A percentile compares a stretch with the other conserved stretches of the same genome.
These are phyloP conservation scores for Amanita exitialis DNA, from an alignment of 768 basidiomycete genomes.

Conservation along the genomic window DNA sequence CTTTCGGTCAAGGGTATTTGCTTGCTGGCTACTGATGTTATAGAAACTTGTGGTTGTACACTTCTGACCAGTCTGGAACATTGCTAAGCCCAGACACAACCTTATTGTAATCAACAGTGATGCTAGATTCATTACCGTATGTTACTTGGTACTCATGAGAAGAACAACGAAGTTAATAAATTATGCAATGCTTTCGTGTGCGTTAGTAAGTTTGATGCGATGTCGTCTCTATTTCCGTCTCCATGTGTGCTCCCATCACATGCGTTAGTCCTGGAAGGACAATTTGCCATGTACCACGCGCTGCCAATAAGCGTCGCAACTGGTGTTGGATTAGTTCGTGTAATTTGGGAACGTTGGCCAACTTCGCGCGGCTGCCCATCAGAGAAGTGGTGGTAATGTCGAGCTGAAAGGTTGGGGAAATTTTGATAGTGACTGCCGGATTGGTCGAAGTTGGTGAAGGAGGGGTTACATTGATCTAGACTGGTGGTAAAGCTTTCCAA, in stretches of 20 bases:
- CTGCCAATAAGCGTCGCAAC: slow-evolving; percentile 54
- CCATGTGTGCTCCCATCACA: slow-evolving; percentile 21
- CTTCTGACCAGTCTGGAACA: not conserved
- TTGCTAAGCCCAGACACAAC: too few species aligned
- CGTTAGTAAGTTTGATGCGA: slow-evolving; percentile 45
- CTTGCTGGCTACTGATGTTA: slow-evolving; percentile 63
- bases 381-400: slow-evolving; percentile 83
- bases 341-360: slow-evolving; percentile 94
- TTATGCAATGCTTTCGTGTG: slow-evolving; percentile 49
- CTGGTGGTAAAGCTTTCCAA: slow-evolving; percentile 5
- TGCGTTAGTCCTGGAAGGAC: slow-evolving; percentile 53
- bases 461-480: slow-evolving; percentile 52
- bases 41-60: too few species aligned
- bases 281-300: slow-evolving; percentile 56
- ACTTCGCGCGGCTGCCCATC: slow-evolving; percentile 93
- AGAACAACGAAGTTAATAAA: slow-evolving; percentile 22
- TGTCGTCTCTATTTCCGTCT: slow-evolving; percentile 21
- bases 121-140: not conserved
- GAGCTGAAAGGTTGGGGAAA: slow-evolving; percentile 82
- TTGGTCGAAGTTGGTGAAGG: slow-evolving; percentile 43
- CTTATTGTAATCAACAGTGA: not conserved
- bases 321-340: slow-evolving; percentile 90
- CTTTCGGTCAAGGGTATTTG: slow-evolving; percentile 36
- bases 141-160: not conserved
- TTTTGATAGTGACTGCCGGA: slow-evolving; percentile 57